These are phyloP conservation scores for Coemansia sp. DNA, from an alignment of 192 early-diverging fungal species.

Conservation along the genomic window DNA sequence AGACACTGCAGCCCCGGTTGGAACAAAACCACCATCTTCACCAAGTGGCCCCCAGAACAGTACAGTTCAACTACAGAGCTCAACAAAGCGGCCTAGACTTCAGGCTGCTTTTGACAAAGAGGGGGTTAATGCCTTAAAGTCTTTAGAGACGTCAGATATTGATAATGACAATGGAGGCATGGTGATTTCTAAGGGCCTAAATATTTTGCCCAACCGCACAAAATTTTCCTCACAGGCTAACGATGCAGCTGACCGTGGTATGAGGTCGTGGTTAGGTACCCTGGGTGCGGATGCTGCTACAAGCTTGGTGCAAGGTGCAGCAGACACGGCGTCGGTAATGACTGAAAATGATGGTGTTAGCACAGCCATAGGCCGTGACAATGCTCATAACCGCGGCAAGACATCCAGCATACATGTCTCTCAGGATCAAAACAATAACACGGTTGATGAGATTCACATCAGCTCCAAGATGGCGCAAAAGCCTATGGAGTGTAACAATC, in stretches of 20 bases:
- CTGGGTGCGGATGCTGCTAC: slow-evolving; percentile 11
- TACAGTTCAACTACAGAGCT: background rate
- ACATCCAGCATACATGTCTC: background rate
- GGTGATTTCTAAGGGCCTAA: background rate
- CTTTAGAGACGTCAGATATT: background rate
- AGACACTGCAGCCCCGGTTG: background rate
- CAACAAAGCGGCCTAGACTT: background rate
- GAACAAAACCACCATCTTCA: background rate
- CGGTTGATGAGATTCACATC: slow-evolving; percentile 37
- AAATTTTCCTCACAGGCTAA: slow-evolving; percentile 11
- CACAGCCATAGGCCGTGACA: background rate
- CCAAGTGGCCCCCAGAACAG: background rate
- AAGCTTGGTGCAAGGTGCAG: slow-evolving; percentile 3
- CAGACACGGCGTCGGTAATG: slow-evolving; percentile 8
- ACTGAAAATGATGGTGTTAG: background rate
- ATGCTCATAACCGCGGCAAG: background rate
- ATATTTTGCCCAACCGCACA: background rate
- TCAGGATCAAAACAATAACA: background rate
- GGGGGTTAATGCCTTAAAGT: background rate
- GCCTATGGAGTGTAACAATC: slow-evolving; percentile 47
- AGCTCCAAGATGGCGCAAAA: slow-evolving; percentile 27
- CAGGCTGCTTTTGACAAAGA: background rate
- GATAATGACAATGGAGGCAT: background rate
- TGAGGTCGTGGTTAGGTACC: slow-evolving; percentile 35
- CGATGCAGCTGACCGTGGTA: slow-evolving; percentile 35